phyloP scores from a whole-genome alignment of 2,329 filamentous ascomycete species.

The Boeremia exigua region DNA sequence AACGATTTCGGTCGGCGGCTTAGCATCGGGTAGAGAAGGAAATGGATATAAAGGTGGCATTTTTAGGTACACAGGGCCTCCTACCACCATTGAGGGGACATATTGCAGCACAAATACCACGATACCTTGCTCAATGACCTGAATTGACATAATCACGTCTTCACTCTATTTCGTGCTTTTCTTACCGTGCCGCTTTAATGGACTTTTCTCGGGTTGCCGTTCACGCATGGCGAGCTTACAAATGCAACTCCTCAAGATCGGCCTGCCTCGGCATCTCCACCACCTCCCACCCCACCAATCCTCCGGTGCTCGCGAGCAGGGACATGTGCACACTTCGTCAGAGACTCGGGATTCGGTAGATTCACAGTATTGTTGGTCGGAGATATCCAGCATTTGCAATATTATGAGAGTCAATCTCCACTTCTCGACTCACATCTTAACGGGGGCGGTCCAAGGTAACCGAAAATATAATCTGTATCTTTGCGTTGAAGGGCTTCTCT shows the following conservation, averaged over 20 bases:
- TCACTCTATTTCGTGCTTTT: not conserved
- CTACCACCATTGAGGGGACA: conserved; percentile 1
- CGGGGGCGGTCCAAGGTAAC: no score
- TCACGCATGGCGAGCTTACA: conserved; percentile 11
- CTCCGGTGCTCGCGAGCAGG: not conserved
- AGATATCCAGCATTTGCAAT: no score
- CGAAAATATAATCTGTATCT: no score
- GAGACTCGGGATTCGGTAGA: not conserved
- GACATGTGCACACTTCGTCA: not conserved
- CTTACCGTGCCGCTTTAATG: not conserved
- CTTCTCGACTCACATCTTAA: no score
- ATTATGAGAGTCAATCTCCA: no score
- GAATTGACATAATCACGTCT: conserved; percentile 9
- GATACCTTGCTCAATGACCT: conserved; percentile 27
- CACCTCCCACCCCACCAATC: not conserved
- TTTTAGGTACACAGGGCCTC: conserved; percentile 11
- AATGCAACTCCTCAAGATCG: conserved; percentile 11
- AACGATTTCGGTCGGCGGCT: conserved; percentile 14
- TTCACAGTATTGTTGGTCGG: not conserved
- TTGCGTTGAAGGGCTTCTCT: no score
- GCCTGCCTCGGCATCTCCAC: conserved; percentile 12
- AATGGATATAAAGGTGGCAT: conserved; percentile 8
- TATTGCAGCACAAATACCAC: conserved; percentile 21
- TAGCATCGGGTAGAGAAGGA: conserved; percentile 15
- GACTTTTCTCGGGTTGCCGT: not conserved